These are phyloP conservation scores for Trichocladium antarcticum DNA, from an alignment of 495 filamentous ascomycete genomes.

Conservation along the genomic window DNA sequence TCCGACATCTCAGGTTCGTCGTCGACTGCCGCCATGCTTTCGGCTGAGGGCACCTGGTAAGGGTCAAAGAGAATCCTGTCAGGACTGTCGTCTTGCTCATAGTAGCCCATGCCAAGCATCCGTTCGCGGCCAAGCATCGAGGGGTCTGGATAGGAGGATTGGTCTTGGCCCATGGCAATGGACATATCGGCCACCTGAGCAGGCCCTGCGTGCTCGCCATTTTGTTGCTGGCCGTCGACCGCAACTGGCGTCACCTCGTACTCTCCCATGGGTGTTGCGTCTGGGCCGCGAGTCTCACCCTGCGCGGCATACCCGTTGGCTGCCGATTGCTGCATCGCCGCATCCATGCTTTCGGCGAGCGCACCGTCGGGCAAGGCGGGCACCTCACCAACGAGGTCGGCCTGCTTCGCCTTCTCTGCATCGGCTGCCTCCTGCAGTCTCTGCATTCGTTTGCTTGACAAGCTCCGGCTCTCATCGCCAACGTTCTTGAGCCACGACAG, in stretches of 20 bases:
- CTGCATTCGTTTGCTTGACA: conserved; percentile 42
- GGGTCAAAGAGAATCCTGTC: conserved; percentile 42
- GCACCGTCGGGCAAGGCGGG: conserved; percentile 20
- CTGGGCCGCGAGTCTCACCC: conserved; percentile 15
- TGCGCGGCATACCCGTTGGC: conserved; percentile 28
- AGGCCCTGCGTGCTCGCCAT: conserved; percentile 2
- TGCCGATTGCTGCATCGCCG: conserved; percentile 25
- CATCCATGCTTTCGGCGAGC: conserved; percentile 25
- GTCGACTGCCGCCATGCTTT: conserved; percentile 22
- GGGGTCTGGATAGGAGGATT: conserved; percentile 40
- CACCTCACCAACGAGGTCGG: conserved; percentile 17
- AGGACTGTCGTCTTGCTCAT: conserved; percentile 42
- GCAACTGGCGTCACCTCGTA: not conserved
- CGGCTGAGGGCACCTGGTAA: conserved; percentile 35
- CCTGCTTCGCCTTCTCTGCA: conserved; percentile 41
- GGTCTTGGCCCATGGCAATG: conserved; percentile 21
- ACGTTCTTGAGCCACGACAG: conserved; percentile 54
- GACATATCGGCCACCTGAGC: conserved; percentile 24
- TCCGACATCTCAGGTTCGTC: conserved; percentile 37
- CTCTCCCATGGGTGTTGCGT: not conserved
- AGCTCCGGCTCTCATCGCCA: conserved; percentile 41
- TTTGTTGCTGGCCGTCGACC: conserved; percentile 1
- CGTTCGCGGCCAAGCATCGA: conserved; percentile 32
- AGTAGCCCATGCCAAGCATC: conserved; percentile 46
- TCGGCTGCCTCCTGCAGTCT: conserved; percentile 41